These are phyloP conservation scores for Vitis labrusca DNA, from an alignment of 164 flowering plant genomes.

Conservation along the genomic window DNA sequence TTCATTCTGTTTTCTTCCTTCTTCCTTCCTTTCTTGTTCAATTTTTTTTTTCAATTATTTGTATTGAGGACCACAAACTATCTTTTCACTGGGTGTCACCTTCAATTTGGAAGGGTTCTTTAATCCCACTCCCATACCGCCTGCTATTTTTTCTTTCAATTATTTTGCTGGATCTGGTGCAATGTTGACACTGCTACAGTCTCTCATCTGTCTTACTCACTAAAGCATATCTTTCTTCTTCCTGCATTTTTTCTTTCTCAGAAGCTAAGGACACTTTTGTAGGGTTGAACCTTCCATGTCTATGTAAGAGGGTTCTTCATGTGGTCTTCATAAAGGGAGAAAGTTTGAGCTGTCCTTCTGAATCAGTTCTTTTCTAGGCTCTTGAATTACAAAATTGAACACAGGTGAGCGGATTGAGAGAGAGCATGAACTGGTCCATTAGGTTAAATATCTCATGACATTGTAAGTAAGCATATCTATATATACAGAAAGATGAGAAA, in stretches of 20 bases:
- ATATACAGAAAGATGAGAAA: too few species aligned
- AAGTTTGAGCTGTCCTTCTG: neutral
- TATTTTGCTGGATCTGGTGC: conserved; percentile 30
- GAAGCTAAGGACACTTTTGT: neutral
- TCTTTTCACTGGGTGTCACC: conserved; percentile 8
- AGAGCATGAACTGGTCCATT: too few species aligned
- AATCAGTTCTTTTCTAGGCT: too few species aligned
- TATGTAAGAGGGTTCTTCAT: neutral
- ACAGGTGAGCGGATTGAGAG: too few species aligned
- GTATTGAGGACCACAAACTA: conserved; percentile 14
- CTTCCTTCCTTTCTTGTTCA: neutral
- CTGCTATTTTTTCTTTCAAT: neutral
- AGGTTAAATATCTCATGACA: too few species aligned
- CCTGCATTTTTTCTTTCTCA: conserved; percentile 8
- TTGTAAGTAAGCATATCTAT: too few species aligned
- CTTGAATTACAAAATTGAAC: too few species aligned
- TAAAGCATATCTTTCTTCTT: conserved; percentile 1
- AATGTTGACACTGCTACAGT: conserved; percentile 3
- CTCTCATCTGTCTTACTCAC: conserved; percentile 18
- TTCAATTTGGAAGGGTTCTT: neutral
- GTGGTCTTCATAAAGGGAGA: neutral
- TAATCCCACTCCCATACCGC: too few species aligned
- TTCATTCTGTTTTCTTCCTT: neutral
- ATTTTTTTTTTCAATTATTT: too few species aligned
- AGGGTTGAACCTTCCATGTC: neutral